These are phyloP conservation scores for Lasiosphaeria ovina DNA, from an alignment of 495 filamentous ascomycete genomes.

Conservation along the genomic window DNA sequence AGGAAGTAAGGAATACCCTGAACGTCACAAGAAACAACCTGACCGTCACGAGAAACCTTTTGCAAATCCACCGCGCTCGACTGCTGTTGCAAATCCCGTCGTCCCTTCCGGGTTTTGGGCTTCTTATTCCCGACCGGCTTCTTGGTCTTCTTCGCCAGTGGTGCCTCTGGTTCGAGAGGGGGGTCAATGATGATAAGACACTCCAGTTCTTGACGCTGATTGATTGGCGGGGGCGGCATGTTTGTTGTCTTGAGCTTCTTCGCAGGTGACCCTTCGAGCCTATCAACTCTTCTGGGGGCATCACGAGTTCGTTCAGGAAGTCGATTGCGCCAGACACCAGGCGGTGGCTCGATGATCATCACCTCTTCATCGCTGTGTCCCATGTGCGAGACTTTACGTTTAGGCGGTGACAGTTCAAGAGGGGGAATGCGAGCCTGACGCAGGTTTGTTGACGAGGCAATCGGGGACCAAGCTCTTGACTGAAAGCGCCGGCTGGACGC, in stretches of 20 bases:
- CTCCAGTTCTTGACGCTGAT: not conserved
- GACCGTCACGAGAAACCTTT: not conserved
- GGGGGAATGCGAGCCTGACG: not conserved
- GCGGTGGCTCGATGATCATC: not conserved
- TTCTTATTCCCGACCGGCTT: not conserved
- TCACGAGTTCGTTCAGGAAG: not conserved
- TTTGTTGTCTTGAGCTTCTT: too few relatives aligned
- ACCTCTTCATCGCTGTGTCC: slow-evolving; percentile 8
- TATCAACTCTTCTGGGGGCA: too few relatives aligned
- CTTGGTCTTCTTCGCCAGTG: slow-evolving; percentile 1
- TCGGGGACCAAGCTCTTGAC: not conserved
- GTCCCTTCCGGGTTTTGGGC: not conserved
- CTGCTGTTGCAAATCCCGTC: not conserved
- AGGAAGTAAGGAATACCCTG: slow-evolving; percentile 15
- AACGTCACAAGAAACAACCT: not conserved
- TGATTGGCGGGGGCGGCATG: too few relatives aligned
- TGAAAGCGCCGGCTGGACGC: not conserved
- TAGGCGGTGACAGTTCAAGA: not conserved
- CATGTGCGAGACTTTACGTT: slow-evolving; percentile 1
- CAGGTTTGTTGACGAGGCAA: not conserved
- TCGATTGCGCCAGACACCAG: not conserved
- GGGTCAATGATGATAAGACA: not conserved
- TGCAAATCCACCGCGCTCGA: not conserved
- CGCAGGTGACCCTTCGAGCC: too few relatives aligned
- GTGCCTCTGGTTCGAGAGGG: not conserved